These are phyloP conservation scores for Psilocybe subaeruginosa DNA, from an alignment of 768 basidiomycete species.

Conservation along the genomic window DNA sequence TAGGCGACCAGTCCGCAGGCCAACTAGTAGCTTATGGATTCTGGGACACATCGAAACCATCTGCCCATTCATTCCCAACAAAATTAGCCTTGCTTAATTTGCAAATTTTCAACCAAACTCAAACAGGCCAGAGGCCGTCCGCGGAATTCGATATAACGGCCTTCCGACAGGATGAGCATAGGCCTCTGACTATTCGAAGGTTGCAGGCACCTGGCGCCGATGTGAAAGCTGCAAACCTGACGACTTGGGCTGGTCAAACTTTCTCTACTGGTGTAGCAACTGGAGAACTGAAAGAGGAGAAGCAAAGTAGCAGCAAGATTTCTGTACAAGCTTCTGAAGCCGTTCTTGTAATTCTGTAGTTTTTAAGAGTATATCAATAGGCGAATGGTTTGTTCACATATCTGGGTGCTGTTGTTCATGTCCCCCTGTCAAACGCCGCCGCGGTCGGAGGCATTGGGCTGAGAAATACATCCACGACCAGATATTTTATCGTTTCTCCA, in stretches of 20 bases:
- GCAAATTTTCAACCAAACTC: constrained; percentile 53
- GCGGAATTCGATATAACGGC: constrained; percentile 50
- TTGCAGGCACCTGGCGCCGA: constrained; percentile 53
- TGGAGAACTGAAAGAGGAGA: constrained; percentile 43
- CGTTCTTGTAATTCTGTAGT: constrained; percentile 29
- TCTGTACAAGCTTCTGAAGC: constrained; percentile 32
- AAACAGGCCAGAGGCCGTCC: constrained; percentile 39
- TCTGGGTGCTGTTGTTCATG: too few species aligned
- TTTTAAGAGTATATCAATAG: background rate
- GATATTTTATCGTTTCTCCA: too few species aligned
- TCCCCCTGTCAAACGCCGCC: too few species aligned
- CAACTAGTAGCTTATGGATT: constrained; percentile 55
- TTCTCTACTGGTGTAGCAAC: constrained; percentile 43
- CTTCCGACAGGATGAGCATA: constrained; percentile 31
- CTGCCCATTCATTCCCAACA: constrained; percentile 35
- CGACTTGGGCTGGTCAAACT: constrained; percentile 54
- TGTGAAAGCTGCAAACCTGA: constrained; percentile 42
- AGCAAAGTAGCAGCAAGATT: constrained; percentile 28
- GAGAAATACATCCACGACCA: too few species aligned
- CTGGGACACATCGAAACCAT: constrained; percentile 39
- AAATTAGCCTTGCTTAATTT: constrained; percentile 54
- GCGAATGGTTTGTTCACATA: too few species aligned
- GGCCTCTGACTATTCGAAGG: constrained; percentile 39
- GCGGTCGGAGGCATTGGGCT: too few species aligned
- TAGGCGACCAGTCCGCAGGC: constrained; percentile 49